Evolutionary conservation across 192 early-diverging fungal genomes (phyloP).

Genomic region (Backusella psychrophila): DNA sequence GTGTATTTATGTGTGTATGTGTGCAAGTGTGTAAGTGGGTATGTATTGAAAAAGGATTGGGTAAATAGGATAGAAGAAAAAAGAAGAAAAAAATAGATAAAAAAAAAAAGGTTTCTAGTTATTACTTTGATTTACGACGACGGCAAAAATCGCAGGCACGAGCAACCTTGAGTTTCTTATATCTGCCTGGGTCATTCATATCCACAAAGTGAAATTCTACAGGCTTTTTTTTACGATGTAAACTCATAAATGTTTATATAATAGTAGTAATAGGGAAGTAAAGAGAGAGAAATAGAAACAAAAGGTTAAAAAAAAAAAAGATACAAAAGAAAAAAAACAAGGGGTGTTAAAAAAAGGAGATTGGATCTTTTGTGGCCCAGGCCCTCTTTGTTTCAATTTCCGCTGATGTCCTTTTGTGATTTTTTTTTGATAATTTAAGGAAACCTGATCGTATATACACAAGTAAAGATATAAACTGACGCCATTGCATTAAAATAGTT

Average conservation of each 20-base stretch:
- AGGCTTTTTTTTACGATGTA: conserved; percentile 22
- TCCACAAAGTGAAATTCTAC: conserved; percentile 37
- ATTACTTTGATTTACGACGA: conserved; percentile 37
- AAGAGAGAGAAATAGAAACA: not conserved
- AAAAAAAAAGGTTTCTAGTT: not conserved
- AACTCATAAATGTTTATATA: conserved; percentile 6
- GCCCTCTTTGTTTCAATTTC: conserved; percentile 1
- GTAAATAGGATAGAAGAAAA: not conserved
- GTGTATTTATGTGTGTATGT: not conserved
- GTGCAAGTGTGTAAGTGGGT: not conserved
- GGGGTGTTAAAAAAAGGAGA: conserved; percentile 4
- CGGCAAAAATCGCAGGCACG: conserved; percentile 35
- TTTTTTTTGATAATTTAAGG: conserved; percentile 1
- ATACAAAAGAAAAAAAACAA: conserved; percentile 13
- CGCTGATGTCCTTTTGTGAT: not conserved
- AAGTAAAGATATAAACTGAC: conserved; percentile 1
- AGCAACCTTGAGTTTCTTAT: conserved; percentile 33
- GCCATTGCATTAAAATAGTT: not conserved
- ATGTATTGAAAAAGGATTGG: not conserved
- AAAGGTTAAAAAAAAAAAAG: conserved; percentile 14
- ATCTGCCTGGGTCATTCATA: conserved; percentile 35
- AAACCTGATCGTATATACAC: not conserved
- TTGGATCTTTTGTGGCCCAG: not conserved
- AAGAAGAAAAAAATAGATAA: not conserved
- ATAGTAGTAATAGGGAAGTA: not conserved